Evolutionary conservation across 495 filamentous ascomycete genomes (phyloP).

Genomic region (Aspergillus biplanus): DNA sequence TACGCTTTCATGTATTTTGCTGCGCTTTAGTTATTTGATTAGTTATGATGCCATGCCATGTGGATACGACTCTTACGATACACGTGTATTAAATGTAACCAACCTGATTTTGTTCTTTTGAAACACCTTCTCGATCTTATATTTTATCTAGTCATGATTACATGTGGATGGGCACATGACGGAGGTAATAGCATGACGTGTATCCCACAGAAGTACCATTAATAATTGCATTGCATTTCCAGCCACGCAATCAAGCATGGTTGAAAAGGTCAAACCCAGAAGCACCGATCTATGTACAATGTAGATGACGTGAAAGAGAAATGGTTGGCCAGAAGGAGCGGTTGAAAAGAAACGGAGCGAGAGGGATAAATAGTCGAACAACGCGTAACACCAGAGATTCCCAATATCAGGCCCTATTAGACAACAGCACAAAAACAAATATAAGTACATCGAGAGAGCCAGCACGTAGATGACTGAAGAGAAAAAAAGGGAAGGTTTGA

Average conservation of each 20-base stretch:
- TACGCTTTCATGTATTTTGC: background rate
- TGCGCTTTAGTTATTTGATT: background rate
- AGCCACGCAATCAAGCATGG: constrained; percentile 18
- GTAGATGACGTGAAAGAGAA: background rate
- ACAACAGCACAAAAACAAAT: background rate
- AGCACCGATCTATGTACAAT: constrained; percentile 8
- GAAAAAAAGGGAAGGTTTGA: background rate
- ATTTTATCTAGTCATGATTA: too few relatives aligned
- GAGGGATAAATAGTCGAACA: background rate
- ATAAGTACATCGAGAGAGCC: background rate
- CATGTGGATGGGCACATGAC: too few relatives aligned
- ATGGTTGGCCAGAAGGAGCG: background rate
- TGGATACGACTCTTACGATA: background rate
- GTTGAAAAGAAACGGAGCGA: background rate
- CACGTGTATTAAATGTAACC: constrained; percentile 1
- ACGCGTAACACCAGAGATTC: background rate
- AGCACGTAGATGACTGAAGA: background rate
- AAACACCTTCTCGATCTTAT: background rate
- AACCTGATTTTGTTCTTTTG: background rate
- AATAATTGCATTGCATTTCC: constrained; percentile 5
- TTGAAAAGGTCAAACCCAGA: background rate
- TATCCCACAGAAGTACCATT: background rate
- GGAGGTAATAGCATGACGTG: too few relatives aligned
- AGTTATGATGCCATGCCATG: background rate
- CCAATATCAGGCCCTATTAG: background rate